Conservation (phyloP, 495 filamentous ascomycete species). For the Aspergillus haitiensis region DNA sequence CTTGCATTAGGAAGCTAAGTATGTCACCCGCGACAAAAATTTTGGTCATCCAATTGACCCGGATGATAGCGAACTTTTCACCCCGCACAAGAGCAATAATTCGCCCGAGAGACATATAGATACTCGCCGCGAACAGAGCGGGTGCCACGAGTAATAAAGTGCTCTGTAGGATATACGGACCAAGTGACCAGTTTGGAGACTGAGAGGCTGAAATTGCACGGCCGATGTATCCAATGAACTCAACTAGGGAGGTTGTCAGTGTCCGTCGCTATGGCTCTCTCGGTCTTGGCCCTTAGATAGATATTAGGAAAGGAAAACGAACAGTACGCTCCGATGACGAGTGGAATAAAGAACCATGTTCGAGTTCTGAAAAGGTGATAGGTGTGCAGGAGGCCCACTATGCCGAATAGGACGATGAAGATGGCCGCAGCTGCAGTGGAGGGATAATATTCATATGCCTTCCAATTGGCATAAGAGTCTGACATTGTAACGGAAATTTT, state of each 20-base stretch:
- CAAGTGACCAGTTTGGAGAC: slow-evolving; percentile 27
- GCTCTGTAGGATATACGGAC: slow-evolving; percentile 50
- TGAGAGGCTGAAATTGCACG: slow-evolving; percentile 34
- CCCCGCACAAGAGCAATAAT: slow-evolving; percentile 44
- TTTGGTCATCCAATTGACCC: slow-evolving; percentile 48
- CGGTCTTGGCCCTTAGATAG: neutral
- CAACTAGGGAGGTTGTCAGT: slow-evolving; percentile 26
- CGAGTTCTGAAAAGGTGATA: slow-evolving; percentile 41
- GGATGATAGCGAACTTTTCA: slow-evolving; percentile 39
- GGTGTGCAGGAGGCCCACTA: slow-evolving; percentile 38
- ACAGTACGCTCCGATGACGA: slow-evolving; percentile 54
- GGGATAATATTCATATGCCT: slow-evolving; percentile 51
- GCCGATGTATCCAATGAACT: slow-evolving; percentile 41
- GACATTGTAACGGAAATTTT: neutral
- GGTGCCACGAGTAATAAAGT: slow-evolving; percentile 50
- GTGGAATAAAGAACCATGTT: slow-evolving; percentile 55
- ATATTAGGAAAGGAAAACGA: slow-evolving; percentile 22
- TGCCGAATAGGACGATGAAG: slow-evolving; percentile 49
- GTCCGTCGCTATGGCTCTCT: neutral
- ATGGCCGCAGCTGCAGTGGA: slow-evolving; percentile 48
- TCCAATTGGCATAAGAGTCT: slow-evolving; percentile 17
- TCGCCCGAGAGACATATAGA: slow-evolving; percentile 58
- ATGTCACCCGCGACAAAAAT: slow-evolving; percentile 40
- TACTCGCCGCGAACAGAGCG: slow-evolving; percentile 53
- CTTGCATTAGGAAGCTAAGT: slow-evolving; percentile 43